Base-by-base conservation (phyloP, 1,139 yeast species). In the Debaryomyces sp. region DNA sequence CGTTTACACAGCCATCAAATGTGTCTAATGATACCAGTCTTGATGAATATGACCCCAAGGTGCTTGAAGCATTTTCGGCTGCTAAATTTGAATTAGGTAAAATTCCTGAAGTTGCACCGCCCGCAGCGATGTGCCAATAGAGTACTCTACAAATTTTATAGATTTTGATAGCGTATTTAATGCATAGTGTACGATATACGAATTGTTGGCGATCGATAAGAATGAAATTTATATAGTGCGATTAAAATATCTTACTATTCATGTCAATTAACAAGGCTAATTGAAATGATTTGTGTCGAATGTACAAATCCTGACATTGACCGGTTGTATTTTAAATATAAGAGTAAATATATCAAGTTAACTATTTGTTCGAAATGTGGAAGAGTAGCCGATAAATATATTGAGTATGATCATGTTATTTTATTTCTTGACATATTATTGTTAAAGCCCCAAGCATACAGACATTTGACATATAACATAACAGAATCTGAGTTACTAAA, bases 371-470 rank as follows among this genome's bases (percentile, higher is more conserved):
- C 82, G 1, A 65, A 70, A 24, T 94, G 99, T 64, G 78, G 81
- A 40, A 73, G 77, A 47, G 83, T 89, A 15, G 96, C 94, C 1
- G 99, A 94, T 67, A 87, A 88, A 63, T 94, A 95, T 67, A 87
- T 94, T 36, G 99, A 94, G 63, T 87, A 85, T 56, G 99, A 94
- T 64, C 81, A 84, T 47, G 96, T 92, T 18, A 72, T 94, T 1
- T 71, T 94, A 24, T 88, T 90, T 61, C 84, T 95, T 33, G 99
- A 95, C 61, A 75, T 92, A 40, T 69, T 94, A 47, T 77, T 94
- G 12, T 70, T 94, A 54, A 89, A 91, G 62, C 92, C 95, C 3
- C 95, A 86, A 57, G 98, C 97, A 0, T 92, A 90, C 58, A 77
- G 96, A 44, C 99, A 95, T 64, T 70, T 94, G 51, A 89, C 94